Percentiles rank a stretch among this genome's conserved stretches.
Conservation (phyloP, 768 basidiomycete species). For the Phanerochaete carnosa region DNA sequence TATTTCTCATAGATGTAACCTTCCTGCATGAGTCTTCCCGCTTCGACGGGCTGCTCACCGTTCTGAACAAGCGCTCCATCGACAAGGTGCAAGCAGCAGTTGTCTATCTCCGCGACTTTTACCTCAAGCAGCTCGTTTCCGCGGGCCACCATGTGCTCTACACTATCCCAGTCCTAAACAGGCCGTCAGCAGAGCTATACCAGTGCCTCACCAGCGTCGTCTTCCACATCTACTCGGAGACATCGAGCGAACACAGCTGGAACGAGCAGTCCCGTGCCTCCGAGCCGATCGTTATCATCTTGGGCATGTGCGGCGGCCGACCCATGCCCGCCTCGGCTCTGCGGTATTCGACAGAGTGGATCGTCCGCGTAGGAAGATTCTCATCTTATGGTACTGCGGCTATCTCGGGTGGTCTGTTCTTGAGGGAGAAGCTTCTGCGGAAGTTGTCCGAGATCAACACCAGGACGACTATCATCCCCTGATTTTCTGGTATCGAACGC, state of each 20-base stretch:
- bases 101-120: slow-evolving; percentile 18
- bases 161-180: slow-evolving; percentile 20
- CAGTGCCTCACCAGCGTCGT: slow-evolving; percentile 14
- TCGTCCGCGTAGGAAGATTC: slow-evolving; percentile 9
- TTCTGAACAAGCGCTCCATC: slow-evolving; percentile 10
- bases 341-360: slow-evolving; percentile 16
- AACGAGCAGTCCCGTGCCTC: background rate
- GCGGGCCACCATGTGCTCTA: slow-evolving; percentile 21
- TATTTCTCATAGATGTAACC: slow-evolving; percentile 10
- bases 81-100: slow-evolving; percentile 20
- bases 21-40: slow-evolving; percentile 23
- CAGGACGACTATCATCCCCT: slow-evolving; percentile 23
- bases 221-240: slow-evolving; percentile 17
- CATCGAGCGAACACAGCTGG: slow-evolving; percentile 4
- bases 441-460: slow-evolving; percentile 20
- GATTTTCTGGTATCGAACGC: slow-evolving; percentile 8
- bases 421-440: slow-evolving; percentile 18
- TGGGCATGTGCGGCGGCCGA: slow-evolving; percentile 19
- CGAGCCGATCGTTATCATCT: slow-evolving; percentile 20
- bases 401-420: slow-evolving; percentile 19
- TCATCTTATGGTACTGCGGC: slow-evolving; percentile 19
- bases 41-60: slow-evolving; percentile 17
- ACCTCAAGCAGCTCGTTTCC: slow-evolving; percentile 15
- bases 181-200: background rate
- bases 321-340: slow-evolving; percentile 12